phyloP scores from a whole-genome alignment of 176 grass and related monocot genomes.

The Oryza rufipogon region DNA sequence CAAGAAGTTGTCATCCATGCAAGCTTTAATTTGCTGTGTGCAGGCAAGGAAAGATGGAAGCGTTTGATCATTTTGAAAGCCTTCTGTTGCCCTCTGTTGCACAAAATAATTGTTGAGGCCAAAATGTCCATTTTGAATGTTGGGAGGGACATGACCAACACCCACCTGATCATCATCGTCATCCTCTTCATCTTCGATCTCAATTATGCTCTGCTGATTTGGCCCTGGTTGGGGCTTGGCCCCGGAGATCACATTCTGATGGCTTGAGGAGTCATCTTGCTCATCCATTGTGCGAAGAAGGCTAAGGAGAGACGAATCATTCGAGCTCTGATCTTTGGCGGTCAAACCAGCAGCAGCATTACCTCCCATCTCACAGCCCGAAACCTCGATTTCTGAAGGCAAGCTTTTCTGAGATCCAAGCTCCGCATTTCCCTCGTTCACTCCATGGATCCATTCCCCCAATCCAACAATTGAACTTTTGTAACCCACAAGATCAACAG shows the following conservation, averaged over 20 bases:
- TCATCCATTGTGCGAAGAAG: background rate
- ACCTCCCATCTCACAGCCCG: background rate
- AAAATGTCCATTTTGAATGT: background rate
- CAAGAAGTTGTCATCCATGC: background rate
- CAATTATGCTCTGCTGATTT: background rate
- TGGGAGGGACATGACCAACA: background rate
- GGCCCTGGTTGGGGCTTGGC: background rate
- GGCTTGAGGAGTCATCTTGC: background rate
- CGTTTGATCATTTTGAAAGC: background rate
- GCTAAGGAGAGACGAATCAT: conserved; percentile 3
- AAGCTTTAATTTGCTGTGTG: background rate
- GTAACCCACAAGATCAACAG: background rate
- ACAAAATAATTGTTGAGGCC: background rate
- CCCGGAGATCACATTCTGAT: background rate
- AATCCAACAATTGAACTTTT: background rate
- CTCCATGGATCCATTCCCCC: background rate
- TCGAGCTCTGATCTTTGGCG: background rate
- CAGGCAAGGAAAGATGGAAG: background rate
- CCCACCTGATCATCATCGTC: background rate
- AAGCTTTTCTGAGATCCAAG: background rate
- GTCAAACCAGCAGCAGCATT: background rate
- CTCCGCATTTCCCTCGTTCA: background rate
- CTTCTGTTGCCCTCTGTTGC: background rate
- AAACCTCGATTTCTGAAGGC: background rate
- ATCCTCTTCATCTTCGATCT: conserved; percentile 11